Base-by-base conservation (phyloP, 352 stramenopile genomes). In the Globisporangium acanthophoron region DNA sequence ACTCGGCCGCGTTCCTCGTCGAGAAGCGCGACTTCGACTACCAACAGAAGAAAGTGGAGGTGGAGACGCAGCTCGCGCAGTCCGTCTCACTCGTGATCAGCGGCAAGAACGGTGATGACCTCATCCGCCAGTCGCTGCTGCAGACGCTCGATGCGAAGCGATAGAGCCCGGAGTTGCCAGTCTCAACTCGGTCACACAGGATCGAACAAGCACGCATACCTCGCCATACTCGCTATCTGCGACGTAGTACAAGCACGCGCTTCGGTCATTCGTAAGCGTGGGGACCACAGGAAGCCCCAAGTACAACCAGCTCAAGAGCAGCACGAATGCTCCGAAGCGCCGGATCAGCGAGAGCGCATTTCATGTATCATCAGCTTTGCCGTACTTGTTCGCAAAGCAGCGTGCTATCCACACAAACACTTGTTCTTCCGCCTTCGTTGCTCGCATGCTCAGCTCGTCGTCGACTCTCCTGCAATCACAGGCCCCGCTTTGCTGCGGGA, bases 1-100 rank as follows among this genome's bases (percentile, higher is more conserved):
- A 73, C 44, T 79, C 82, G 1, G 76, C 79, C 0, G 56, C 62
- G 15, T 78, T 76, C 52, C 66, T 95, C 7, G 74, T 73, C n/a
- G 79, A 87, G 29, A 95, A 95, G 66, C 83, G 85, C 35, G 67
- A 70, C 21, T 93, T 80, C 41, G 83, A 95, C 47, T 88, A 89
- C 66, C 73, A 89, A 52, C 64, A 69, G 53, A 92, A 91, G 71
- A 85, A 85, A 54, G 76, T 92, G 46, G 29, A 51, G 29, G 64
- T 95, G 21, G 74, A 93, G 59, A 70, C 73, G 15, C 59, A 67
- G 15, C 66, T 95, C 24, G 76, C 86, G 0, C 52, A 77, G 55
- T 66, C 66, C 11, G 70, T 89, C 16, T 81, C 83, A 12, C 68
- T 93, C 59, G 80, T 95, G 12, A 88, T 95, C 51, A 90, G 79